phyloP scores from a whole-genome alignment of 2,329 filamentous ascomycete genomes.

The Xylariaceae sp. region DNA sequence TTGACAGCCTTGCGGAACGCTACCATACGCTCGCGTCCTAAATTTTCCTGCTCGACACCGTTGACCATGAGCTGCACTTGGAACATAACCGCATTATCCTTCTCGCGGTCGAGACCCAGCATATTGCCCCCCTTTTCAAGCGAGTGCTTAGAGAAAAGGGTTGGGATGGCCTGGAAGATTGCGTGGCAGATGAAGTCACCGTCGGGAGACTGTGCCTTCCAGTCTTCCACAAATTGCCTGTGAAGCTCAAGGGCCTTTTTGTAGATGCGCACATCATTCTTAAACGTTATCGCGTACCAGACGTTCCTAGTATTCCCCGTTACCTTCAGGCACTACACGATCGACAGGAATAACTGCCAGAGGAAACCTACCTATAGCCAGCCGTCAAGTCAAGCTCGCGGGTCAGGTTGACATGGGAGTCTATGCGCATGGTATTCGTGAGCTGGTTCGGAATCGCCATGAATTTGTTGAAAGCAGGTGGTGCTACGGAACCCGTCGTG shows the following conservation, averaged over 20 bases:
- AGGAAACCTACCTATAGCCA: conserved; percentile 12
- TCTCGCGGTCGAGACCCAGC: conserved; percentile 40
- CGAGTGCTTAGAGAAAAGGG: conserved; percentile 39
- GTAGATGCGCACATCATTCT: conserved; percentile 34
- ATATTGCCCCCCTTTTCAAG: conserved; percentile 43
- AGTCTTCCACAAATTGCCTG: conserved; percentile 39
- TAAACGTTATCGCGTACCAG: conserved; percentile 21
- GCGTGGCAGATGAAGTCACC: conserved; percentile 38
- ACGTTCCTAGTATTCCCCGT: conserved; percentile 4
- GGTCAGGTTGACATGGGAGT: conserved; percentile 11
- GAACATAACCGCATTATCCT: conserved; percentile 38
- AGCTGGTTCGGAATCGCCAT: conserved; percentile 11
- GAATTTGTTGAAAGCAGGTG: conserved; percentile 15
- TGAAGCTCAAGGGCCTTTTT: conserved; percentile 43
- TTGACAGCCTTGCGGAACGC: conserved; percentile 35
- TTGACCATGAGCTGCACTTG: conserved; percentile 36
- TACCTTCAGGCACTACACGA: not conserved
- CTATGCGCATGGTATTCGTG: conserved; percentile 11
- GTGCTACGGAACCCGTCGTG: conserved; percentile 2
- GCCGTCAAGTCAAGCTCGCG: conserved; percentile 12
- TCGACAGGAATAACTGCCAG: not conserved
- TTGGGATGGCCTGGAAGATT: conserved; percentile 43
- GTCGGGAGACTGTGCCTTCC: conserved; percentile 33
- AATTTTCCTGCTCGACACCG: conserved; percentile 30
- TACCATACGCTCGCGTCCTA: conserved; percentile 37